phyloP scores from a whole-genome alignment of 2,329 filamentous ascomycete species.

The Aureobasidium lini region DNA sequence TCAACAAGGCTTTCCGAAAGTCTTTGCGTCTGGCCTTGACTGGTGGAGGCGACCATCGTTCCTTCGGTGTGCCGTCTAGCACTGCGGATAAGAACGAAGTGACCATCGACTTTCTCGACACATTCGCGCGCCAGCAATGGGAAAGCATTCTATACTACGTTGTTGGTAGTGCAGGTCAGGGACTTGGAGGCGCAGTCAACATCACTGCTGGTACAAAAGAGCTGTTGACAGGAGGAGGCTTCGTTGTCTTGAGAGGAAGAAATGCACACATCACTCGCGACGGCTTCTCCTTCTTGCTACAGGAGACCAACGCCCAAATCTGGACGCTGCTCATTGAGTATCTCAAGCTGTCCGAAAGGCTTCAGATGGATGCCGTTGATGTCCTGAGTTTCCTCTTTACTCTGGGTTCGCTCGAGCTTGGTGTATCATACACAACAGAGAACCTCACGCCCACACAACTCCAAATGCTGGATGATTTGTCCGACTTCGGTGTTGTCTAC shows the following conservation, averaged over 20 bases:
- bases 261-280: conserved; percentile 75
- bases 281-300: conserved; percentile 88
- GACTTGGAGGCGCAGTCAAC: conserved; percentile 39
- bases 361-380: conserved; percentile 80
- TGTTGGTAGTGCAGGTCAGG: conserved; percentile 63
- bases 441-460: conserved; percentile 74
- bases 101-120: conserved; percentile 67
- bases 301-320: conserved; percentile 93
- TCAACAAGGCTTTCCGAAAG: conserved; percentile 73
- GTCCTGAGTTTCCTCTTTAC: conserved; percentile 95
- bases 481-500: conserved; percentile 90
- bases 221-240: conserved; percentile 68
- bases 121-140: conserved; percentile 83
- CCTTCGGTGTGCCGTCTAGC: conserved; percentile 79
- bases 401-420: conserved; percentile 85
- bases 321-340: conserved; percentile 94
- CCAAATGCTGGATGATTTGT: conserved; percentile 82
- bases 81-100: conserved; percentile 56
- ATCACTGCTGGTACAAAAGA: conserved; percentile 69
- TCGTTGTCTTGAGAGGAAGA: conserved; percentile 55
- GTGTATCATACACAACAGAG: conserved; percentile 80
- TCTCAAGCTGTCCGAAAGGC: conserved; percentile 64
- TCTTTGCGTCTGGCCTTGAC: conserved; percentile 83
- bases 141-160: conserved; percentile 95
- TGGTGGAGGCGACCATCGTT: conserved; percentile 75